Conservation (phyloP, 495 filamentous ascomycete species). For the Penicillium silybi region DNA sequence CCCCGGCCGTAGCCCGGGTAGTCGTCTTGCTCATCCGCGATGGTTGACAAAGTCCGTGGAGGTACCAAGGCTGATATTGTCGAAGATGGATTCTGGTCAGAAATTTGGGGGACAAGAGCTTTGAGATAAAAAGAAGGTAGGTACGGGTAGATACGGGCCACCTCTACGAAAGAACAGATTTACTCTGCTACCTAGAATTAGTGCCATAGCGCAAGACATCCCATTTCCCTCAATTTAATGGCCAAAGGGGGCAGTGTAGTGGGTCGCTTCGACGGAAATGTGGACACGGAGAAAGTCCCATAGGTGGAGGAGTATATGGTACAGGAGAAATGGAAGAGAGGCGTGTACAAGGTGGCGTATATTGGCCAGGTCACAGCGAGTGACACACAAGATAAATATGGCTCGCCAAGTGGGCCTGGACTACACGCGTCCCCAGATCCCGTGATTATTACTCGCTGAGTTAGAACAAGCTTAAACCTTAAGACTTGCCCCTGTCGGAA, state of each 20-base stretch:
- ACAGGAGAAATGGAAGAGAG: neutral
- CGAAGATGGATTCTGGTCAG: neutral
- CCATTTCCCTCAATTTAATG: neutral
- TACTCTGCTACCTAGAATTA: neutral
- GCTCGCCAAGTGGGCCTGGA: neutral
- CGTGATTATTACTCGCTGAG: conserved; percentile 1
- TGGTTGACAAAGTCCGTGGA: neutral
- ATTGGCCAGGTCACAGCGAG: neutral
- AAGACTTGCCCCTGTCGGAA: conserved; percentile 6
- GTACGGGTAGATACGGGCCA: neutral
- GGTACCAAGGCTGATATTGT: neutral
- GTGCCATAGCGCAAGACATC: neutral
- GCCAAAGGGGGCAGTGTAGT: neutral
- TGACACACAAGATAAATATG: neutral
- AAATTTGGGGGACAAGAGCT: neutral
- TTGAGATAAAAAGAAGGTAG: neutral
- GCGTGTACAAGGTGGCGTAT: neutral
- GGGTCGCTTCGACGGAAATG: neutral
- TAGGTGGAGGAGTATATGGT: neutral
- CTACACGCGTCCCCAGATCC: neutral
- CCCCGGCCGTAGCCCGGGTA: conserved; percentile 29
- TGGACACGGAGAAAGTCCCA: neutral
- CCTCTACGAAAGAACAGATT: neutral
- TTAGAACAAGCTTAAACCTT: conserved; percentile 19
- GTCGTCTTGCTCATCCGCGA: conserved; percentile 2